Evolutionary conservation across 2,329 filamentous ascomycete species (phyloP).

Genomic region (Ophiostoma sp.): DNA sequence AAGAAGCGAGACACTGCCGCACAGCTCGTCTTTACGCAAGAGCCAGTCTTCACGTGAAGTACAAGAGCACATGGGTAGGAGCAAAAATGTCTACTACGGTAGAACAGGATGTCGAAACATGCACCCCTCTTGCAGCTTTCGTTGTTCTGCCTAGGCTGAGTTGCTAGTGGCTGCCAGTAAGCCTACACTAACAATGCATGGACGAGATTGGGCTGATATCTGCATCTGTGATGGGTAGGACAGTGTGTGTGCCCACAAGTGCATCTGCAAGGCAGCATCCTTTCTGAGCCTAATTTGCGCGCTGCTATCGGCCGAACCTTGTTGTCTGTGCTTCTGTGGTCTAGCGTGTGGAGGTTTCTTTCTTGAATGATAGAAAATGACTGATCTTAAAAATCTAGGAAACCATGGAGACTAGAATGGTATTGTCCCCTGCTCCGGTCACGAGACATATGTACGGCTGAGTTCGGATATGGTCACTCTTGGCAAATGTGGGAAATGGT

Average conservation of each 20-base stretch:
- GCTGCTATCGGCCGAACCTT: not conserved
- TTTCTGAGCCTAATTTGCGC: not conserved
- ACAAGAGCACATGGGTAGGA: no score
- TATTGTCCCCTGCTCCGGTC: not conserved
- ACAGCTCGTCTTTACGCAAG: no score
- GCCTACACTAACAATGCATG: constrained; percentile 12
- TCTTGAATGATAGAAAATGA: no score
- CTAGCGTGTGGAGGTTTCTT: not conserved
- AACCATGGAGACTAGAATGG: not conserved
- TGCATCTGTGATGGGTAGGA: not conserved
- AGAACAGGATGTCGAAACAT: not conserved
- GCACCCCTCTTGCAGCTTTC: not conserved
- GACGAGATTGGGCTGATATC: constrained; percentile 8
- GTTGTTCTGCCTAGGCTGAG: constrained; percentile 2
- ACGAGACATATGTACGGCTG: not conserved
- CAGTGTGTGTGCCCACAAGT: not conserved
- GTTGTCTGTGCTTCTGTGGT: not conserved
- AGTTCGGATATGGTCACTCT: not conserved
- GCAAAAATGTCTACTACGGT: no score
- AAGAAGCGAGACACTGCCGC: not conserved
- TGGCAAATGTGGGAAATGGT: not conserved
- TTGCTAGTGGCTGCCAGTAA: constrained; percentile 7
- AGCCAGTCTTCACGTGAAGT: no score
- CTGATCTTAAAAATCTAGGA: no score
- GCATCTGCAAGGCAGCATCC: not conserved